Conservation (phyloP, 192 early-diverging fungal genomes). For the Coemansia sp. region DNA sequence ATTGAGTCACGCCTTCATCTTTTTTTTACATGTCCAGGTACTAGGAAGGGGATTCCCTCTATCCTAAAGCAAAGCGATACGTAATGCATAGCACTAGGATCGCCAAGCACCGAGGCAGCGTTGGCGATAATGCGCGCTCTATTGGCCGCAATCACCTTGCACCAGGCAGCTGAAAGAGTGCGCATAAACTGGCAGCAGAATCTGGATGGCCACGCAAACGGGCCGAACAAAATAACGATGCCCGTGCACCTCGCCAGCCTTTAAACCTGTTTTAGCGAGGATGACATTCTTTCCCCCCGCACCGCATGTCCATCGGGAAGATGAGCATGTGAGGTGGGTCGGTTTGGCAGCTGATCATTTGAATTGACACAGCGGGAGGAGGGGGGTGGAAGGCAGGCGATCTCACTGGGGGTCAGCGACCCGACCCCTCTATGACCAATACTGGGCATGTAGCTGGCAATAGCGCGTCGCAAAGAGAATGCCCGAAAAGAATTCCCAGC, state of each 20-base stretch:
- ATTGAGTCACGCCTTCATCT: background rate
- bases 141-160: conserved; percentile 1
- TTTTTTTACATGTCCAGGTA: background rate
- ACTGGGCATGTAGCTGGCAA: background rate
- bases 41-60: background rate
- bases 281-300: background rate
- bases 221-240: conserved; percentile 7
- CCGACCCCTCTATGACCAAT: background rate
- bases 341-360: background rate
- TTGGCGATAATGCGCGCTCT: background rate
- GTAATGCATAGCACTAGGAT: conserved; percentile 1
- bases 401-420: background rate
- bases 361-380: background rate
- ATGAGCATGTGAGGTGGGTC: background rate
- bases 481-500: background rate
- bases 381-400: background rate
- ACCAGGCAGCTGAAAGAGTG: background rate
- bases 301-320: conserved; percentile 1
- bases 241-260: background rate
- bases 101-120: conserved; percentile 2
- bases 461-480: background rate
- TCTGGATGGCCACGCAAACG: background rate
- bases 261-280: background rate
- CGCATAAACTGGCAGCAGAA: background rate
- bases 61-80: background rate